Conservation (phyloP, 176 grass and related monocot species). For the Areca catechu region DNA sequence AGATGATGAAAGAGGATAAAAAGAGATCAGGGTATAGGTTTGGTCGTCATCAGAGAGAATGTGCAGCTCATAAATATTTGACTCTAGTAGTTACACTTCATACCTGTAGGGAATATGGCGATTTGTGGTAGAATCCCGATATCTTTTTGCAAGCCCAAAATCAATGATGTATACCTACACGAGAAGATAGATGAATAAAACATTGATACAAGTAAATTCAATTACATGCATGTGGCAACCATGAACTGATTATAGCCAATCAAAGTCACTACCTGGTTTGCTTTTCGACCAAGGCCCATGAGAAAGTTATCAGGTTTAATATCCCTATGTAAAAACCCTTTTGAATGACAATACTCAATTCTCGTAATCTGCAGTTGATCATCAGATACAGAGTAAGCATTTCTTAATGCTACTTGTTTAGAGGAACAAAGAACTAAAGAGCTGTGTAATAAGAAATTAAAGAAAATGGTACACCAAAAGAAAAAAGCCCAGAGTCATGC, state of each 20-base stretch:
- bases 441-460: too few relatives aligned
- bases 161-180: conserved; percentile 93
- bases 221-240: too few relatives aligned
- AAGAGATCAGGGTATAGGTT: not conserved
- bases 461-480: too few relatives aligned
- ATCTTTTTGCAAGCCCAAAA: conserved; percentile 99
- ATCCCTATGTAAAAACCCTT: conserved; percentile 92
- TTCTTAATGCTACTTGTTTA: too few relatives aligned
- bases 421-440: too few relatives aligned
- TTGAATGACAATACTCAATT: conserved; percentile 92
- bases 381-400: too few relatives aligned
- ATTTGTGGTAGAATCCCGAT: conserved; percentile 74
- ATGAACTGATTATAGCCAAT: not conserved
- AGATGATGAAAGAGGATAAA: too few relatives aligned
- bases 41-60: conserved; percentile 2
- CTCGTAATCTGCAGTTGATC: conserved; percentile 50
- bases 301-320: conserved; percentile 98
- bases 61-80: too few relatives aligned
- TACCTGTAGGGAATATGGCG: conserved; percentile 93
- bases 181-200: conserved; percentile 16
- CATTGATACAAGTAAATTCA: conserved; percentile 1
- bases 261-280: conserved; percentile 53
- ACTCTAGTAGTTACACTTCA: conserved; percentile 3
- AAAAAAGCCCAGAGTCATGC: too few relatives aligned
- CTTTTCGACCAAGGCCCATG: conserved; percentile 86